Evolutionary conservation across 441 rosid genomes (phyloP).

Genomic region (Lepidium campestre): DNA sequence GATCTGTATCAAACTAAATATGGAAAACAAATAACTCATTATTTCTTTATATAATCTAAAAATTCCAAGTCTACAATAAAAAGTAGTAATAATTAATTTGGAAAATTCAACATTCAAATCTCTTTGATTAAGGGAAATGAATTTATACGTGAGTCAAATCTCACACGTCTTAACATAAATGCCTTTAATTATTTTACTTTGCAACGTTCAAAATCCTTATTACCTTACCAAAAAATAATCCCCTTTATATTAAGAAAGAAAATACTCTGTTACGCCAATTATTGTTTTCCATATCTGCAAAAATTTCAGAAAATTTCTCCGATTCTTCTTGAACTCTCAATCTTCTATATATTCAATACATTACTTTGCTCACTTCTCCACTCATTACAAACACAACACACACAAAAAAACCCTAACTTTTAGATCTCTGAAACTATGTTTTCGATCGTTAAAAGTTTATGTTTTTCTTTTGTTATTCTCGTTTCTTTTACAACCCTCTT

Average conservation of each 20-base stretch:
- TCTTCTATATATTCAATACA: constrained; percentile 3
- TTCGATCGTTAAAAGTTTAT: constrained; percentile 2
- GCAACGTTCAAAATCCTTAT: constrained; percentile 19
- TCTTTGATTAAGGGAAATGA: not conserved
- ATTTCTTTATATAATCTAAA: not conserved
- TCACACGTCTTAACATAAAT: constrained; percentile 27
- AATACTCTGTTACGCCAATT: not conserved
- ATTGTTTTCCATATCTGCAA: constrained; percentile 1
- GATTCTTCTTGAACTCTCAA: not conserved
- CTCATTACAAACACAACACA: not conserved
- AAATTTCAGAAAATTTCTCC: not conserved
- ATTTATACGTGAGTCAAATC: constrained; percentile 13
- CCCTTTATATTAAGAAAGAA: not conserved
- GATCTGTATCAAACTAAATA: not conserved
- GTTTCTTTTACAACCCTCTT: constrained; percentile 7
- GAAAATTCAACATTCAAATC: not conserved
- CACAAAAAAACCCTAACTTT: not conserved
- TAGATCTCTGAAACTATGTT: constrained; percentile 9
- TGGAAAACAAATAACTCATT: not conserved
- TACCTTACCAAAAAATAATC: constrained; percentile 1
- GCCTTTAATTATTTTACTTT: not conserved
- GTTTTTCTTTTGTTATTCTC: not conserved
- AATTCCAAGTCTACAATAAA: not conserved
- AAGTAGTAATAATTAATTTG: not conserved
- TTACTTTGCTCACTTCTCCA: not conserved